A percentile compares a stretch with the other conserved stretches of the same genome.
These are phyloP conservation scores for Sporothrix brunneoviolacea DNA, from an alignment of 2,329 filamentous ascomycete genomes.

Conservation along the genomic window DNA sequence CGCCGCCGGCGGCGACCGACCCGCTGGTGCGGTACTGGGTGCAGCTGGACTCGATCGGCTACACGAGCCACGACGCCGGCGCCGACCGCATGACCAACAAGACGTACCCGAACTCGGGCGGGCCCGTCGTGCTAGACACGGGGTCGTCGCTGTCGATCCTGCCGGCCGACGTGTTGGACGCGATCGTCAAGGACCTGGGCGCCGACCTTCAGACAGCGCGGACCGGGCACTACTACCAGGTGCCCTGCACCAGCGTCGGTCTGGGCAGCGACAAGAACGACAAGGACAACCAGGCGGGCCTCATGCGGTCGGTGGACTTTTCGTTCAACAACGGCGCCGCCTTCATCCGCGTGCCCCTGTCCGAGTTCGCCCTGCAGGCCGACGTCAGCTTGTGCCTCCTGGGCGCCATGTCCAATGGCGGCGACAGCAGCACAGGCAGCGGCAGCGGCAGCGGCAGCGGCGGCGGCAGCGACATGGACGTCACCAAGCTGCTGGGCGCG, in stretches of 20 bases:
- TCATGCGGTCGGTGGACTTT: slow-evolving; percentile 40
- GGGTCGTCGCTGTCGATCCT: slow-evolving; percentile 45
- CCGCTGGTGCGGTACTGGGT: slow-evolving; percentile 30
- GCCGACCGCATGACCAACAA: slow-evolving; percentile 3
- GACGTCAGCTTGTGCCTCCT: slow-evolving; percentile 33
- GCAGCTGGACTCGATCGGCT: slow-evolving; percentile 22
- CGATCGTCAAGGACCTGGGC: slow-evolving; percentile 37
- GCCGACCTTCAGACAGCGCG: neutral
- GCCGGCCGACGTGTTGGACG: slow-evolving; percentile 34
- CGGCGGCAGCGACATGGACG: slow-evolving; percentile 17
- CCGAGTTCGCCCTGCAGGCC: slow-evolving; percentile 44
- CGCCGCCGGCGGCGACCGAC: slow-evolving; percentile 17
- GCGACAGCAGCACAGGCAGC: neutral
- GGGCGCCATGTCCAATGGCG: slow-evolving; percentile 24
- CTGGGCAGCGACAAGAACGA: neutral
- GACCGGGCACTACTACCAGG: slow-evolving; percentile 34
- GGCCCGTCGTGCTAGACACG: slow-evolving; percentile 39
- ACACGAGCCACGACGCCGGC: slow-evolving; percentile 20
- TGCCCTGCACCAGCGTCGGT: slow-evolving; percentile 31
- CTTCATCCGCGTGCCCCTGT: slow-evolving; percentile 31
- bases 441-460: neutral
- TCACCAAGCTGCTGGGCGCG: slow-evolving; percentile 25
- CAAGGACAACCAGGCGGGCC: slow-evolving; percentile 23
- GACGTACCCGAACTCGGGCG: slow-evolving; percentile 18
- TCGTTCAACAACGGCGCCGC: slow-evolving; percentile 33